Conservation (phyloP, 2,329 filamentous ascomycete genomes). For the Aureobasidium sp. region DNA sequence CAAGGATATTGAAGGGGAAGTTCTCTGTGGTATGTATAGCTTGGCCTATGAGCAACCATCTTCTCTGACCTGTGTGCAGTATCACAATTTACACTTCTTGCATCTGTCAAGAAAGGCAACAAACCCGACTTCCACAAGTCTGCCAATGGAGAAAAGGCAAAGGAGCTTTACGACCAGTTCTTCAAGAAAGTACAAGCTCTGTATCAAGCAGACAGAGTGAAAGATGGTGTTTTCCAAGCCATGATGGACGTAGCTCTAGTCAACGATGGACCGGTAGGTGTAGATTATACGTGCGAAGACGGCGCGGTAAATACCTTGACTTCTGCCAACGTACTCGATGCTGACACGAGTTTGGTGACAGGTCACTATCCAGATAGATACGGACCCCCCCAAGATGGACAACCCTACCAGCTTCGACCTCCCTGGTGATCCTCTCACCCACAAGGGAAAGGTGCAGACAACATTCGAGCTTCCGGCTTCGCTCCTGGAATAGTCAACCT, state of each 20-base stretch:
- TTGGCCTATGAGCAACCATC: background rate
- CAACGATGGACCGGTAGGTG: constrained; percentile 70
- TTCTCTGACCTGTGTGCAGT: constrained; percentile 47
- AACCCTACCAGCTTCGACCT: constrained; percentile 23
- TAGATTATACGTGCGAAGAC: constrained; percentile 49
- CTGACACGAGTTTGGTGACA: constrained; percentile 18
- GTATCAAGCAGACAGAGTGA: constrained; percentile 67
- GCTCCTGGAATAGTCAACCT: constrained; percentile 22
- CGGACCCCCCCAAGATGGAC: constrained; percentile 35
- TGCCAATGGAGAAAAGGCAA: constrained; percentile 68
- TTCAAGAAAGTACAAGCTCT: constrained; percentile 63
- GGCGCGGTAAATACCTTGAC: constrained; percentile 42
- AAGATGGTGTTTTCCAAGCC: constrained; percentile 94
- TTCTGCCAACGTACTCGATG: constrained; percentile 12
- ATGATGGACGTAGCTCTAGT: constrained; percentile 97
- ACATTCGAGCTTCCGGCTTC: constrained; percentile 27
- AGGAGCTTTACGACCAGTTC: constrained; percentile 75
- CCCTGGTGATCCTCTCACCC: constrained; percentile 20
- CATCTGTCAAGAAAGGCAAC: constrained; percentile 87
- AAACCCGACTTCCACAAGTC: constrained; percentile 94
- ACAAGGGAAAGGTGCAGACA: constrained; percentile 26
- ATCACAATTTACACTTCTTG: constrained; percentile 92
- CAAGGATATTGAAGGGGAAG: constrained; percentile 77
- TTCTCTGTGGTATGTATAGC: constrained; percentile 73
- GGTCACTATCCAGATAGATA: constrained; percentile 43